These are phyloP conservation scores for Venturia nashicola DNA, from an alignment of 2,329 filamentous ascomycete genomes.

Conservation along the genomic window DNA sequence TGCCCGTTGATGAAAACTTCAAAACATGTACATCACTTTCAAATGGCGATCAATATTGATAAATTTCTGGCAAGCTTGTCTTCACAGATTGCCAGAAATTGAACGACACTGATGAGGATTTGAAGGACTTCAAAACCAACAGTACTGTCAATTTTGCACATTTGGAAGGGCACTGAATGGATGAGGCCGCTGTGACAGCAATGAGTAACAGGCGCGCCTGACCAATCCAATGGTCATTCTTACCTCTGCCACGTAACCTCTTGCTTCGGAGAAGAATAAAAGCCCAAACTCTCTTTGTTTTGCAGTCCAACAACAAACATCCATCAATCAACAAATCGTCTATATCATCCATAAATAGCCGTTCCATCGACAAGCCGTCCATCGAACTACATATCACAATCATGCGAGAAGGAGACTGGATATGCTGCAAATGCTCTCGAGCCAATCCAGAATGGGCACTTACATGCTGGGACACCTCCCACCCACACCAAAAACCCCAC, in stretches of 20 bases:
- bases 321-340: neutral
- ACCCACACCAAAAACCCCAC: neutral
- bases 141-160: too few relatives aligned
- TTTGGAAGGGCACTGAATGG: too few relatives aligned
- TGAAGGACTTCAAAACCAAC: too few relatives aligned
- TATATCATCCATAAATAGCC: too few relatives aligned
- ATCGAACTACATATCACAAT: neutral
- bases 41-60: too few relatives aligned
- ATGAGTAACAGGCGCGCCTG: neutral
- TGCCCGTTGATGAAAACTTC: neutral
- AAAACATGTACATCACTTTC: neutral
- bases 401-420: neutral
- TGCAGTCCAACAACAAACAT: neutral
- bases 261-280: neutral
- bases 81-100: too few relatives aligned
- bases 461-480: neutral
- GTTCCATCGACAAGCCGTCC: too few relatives aligned
- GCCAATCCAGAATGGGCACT: neutral
- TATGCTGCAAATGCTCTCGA: neutral
- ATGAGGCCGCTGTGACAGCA: too few relatives aligned
- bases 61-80: too few relatives aligned
- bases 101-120: too few relatives aligned
- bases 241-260: neutral
- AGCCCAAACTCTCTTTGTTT: neutral
- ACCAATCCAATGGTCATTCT: neutral